Conservation (phyloP, 305 asterid species). For the Rubia occidens region DNA sequence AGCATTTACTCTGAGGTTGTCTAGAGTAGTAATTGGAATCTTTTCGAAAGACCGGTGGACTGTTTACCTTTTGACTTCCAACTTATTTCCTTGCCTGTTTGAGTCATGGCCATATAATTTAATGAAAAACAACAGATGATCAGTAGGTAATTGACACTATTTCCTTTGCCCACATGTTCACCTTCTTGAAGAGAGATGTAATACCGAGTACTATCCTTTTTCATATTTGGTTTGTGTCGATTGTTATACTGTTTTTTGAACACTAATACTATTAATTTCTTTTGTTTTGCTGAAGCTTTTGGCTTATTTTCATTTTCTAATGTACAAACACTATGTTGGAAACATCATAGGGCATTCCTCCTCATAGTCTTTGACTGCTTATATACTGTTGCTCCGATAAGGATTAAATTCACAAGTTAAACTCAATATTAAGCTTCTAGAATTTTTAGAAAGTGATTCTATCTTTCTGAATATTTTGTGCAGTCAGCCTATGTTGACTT, state of each 20-base stretch:
- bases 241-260: not conserved
- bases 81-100: not conserved
- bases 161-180: not conserved
- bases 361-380: no score
- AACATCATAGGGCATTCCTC: not conserved
- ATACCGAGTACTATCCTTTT: not conserved
- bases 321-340: not conserved
- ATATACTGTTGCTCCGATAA: no score
- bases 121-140: not conserved
- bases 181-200: not conserved
- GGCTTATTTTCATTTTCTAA: not conserved
- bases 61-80: not conserved
- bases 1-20: constrained; percentile 1
- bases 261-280: no score
- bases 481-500: no score
- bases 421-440: no score
- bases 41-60: not conserved
- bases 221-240: not conserved
- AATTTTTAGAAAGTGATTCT: no score
- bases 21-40: not conserved
- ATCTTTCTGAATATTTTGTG: no score
- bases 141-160: not conserved
- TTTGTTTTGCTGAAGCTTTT: not conserved
- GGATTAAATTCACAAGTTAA: no score
- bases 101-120: not conserved